These are phyloP conservation scores for Phialemonium atrogriseum DNA, from an alignment of 2,329 filamentous ascomycete species.

Conservation along the genomic window DNA sequence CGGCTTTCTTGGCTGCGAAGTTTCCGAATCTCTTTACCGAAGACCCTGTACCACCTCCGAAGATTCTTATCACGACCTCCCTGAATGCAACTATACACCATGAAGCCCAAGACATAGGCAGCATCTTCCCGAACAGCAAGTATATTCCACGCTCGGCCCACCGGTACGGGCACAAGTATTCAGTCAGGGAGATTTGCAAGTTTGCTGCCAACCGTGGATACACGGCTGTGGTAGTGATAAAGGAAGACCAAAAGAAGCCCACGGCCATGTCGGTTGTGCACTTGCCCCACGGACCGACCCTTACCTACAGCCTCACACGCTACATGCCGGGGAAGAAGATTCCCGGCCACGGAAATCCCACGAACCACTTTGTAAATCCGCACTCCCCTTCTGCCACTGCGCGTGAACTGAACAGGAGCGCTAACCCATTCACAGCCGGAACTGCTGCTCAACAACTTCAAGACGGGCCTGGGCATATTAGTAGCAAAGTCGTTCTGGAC, in stretches of 20 bases:
- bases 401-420: conserved; percentile 44
- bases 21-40: conserved; percentile 57
- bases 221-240: conserved; percentile 75
- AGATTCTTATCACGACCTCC: conserved; percentile 86
- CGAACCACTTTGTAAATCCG: conserved; percentile 58
- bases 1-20: conserved; percentile 49
- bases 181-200: conserved; percentile 77
- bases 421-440: conserved; percentile 15
- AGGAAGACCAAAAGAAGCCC: conserved; percentile 82
- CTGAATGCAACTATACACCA: conserved; percentile 83
- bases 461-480: conserved; percentile 81
- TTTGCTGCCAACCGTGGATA: conserved; percentile 78
- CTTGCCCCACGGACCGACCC: conserved; percentile 77
- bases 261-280: conserved; percentile 77
- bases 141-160: conserved; percentile 85
- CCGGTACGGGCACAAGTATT: conserved; percentile 83
- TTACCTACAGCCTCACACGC: conserved; percentile 85
- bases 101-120: conserved; percentile 69
- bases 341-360: conserved; percentile 81
- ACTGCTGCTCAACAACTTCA: conserved; percentile 81
- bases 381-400: conserved; percentile 84
- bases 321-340: conserved; percentile 85
- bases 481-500: conserved; percentile 78
- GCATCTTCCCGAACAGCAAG: conserved; percentile 75
- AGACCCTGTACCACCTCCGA: conserved; percentile 55